Evolutionary conservation across 78 protist genomes (phyloP).

Genomic region (Ministeria vibrans): DNA sequence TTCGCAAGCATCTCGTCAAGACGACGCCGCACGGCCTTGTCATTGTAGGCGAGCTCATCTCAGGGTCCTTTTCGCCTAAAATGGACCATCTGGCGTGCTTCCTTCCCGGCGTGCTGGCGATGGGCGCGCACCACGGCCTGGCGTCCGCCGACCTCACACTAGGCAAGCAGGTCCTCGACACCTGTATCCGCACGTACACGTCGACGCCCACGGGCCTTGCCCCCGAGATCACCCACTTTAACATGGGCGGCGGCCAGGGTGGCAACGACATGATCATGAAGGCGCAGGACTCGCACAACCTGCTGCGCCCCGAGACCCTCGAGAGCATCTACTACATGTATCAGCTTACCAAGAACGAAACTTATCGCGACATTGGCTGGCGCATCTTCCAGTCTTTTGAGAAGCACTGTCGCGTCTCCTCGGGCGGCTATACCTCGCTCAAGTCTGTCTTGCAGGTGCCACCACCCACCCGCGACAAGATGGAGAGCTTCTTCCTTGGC

Average conservation of each 20-base stretch:
- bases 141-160: not conserved
- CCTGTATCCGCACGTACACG: constrained; percentile 45
- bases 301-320: constrained; percentile 79
- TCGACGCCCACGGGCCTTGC: constrained; percentile 29
- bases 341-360: constrained; percentile 49
- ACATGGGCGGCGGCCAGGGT: not conserved
- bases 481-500: constrained; percentile 52
- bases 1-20: not conserved
- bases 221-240: constrained; percentile 47
- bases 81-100: constrained; percentile 46
- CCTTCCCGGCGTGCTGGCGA: constrained; percentile 50
- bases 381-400: constrained; percentile 61
- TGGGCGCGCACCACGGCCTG: not conserved
- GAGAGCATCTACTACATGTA: constrained; percentile 62
- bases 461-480: not conserved
- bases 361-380: constrained; percentile 79
- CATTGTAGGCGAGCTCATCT: not conserved
- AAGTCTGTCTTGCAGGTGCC: not conserved
- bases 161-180: constrained; percentile 19
- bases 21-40: not conserved
- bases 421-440: not conserved
- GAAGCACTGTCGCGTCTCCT: constrained; percentile 1
- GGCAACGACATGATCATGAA: not conserved
- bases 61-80: not conserved
- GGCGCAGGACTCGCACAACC: constrained; percentile 16